A percentile compares a stretch with the other conserved stretches of the same genome.
phyloP scores from a whole-genome alignment of 2,329 filamentous ascomycete genomes.

The Cladosporium austrohemisphaericum region DNA sequence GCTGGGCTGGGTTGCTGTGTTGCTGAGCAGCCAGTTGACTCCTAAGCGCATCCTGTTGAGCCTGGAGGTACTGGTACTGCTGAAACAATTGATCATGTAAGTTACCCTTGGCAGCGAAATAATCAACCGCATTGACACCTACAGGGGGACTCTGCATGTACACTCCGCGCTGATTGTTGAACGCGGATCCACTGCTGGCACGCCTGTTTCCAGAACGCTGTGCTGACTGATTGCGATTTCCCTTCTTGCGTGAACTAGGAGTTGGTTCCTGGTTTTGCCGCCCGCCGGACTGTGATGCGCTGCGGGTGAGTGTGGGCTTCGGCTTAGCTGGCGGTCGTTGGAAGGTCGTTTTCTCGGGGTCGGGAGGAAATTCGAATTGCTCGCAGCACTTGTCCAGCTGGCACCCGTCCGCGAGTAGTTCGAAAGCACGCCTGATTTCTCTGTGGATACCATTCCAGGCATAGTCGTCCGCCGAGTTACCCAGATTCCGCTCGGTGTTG shows the following conservation, averaged over 20 bases:
- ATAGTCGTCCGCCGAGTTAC: constrained; percentile 93
- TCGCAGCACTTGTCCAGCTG: constrained; percentile 83
- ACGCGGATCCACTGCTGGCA: constrained; percentile 55
- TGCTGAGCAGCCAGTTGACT: constrained; percentile 42
- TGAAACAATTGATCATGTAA: constrained; percentile 48
- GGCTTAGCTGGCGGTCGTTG: constrained; percentile 56
- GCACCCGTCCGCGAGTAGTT: constrained; percentile 66
- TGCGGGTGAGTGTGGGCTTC: constrained; percentile 50
- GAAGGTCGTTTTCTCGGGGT: constrained; percentile 55
- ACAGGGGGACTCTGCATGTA: constrained; percentile 42
- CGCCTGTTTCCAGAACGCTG: constrained; percentile 51
- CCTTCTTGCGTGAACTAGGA: constrained; percentile 27
- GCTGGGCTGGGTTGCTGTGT: constrained; percentile 36
- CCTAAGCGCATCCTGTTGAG: constrained; percentile 34
- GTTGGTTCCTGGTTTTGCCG: constrained; percentile 46
- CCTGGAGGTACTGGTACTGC: constrained; percentile 40
- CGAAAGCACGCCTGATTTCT: constrained; percentile 85
- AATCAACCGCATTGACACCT: constrained; percentile 35
- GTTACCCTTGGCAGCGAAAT: constrained; percentile 41
- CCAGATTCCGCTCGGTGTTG: constrained; percentile 81
- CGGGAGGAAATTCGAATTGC: constrained; percentile 80
- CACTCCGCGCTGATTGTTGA: constrained; percentile 37
- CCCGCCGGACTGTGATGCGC: constrained; percentile 39
- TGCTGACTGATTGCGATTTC: constrained; percentile 46
- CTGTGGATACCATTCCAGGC: constrained; percentile 88